phyloP scores from a whole-genome alignment of 495 filamentous ascomycete species.

The Xylaria curta region DNA sequence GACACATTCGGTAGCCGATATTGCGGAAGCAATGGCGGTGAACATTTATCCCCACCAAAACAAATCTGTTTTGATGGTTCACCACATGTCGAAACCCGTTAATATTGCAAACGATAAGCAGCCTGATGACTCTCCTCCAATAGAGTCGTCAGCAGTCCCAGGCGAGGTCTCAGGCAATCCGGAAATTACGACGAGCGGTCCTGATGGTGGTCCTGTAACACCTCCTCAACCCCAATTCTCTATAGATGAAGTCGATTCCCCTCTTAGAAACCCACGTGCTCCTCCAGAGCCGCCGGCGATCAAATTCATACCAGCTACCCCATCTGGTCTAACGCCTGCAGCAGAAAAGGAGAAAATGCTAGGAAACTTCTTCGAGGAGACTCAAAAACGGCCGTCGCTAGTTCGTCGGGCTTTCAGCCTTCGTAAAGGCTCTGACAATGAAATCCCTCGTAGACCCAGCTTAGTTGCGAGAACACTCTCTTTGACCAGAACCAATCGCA shows the following conservation, averaged over 20 bases:
- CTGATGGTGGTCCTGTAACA: slow-evolving; percentile 52
- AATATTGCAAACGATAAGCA: slow-evolving; percentile 34
- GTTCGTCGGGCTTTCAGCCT: slow-evolving; percentile 64
- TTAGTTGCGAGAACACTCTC: slow-evolving; percentile 53
- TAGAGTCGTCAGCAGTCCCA: not conserved
- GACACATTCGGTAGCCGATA: slow-evolving; percentile 57
- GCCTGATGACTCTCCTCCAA: slow-evolving; percentile 20
- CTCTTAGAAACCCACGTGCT: slow-evolving; percentile 75
- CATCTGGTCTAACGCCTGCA: slow-evolving; percentile 58
- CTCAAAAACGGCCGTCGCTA: slow-evolving; percentile 56
- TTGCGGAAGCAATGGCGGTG: slow-evolving; percentile 81
- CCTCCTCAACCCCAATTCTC: slow-evolving; percentile 54
- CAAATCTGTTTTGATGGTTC: slow-evolving; percentile 76
- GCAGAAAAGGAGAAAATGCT: slow-evolving; percentile 62
- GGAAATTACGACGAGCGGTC: slow-evolving; percentile 44
- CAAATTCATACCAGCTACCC: slow-evolving; percentile 78
- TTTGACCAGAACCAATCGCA: slow-evolving; percentile 40
- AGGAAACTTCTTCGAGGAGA: slow-evolving; percentile 53
- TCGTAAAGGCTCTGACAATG: slow-evolving; percentile 63
- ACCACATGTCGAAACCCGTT: slow-evolving; percentile 62
- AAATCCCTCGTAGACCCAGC: slow-evolving; percentile 51
- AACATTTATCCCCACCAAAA: slow-evolving; percentile 89
- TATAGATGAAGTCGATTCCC: slow-evolving; percentile 65
- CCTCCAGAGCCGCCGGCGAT: slow-evolving; percentile 65
- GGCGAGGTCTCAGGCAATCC: slow-evolving; percentile 32